A percentile compares a stretch with the other conserved stretches of the same genome.
Conservation (phyloP, 2,329 filamentous ascomycete species). For the Akanthomyces lecanii region DNA sequence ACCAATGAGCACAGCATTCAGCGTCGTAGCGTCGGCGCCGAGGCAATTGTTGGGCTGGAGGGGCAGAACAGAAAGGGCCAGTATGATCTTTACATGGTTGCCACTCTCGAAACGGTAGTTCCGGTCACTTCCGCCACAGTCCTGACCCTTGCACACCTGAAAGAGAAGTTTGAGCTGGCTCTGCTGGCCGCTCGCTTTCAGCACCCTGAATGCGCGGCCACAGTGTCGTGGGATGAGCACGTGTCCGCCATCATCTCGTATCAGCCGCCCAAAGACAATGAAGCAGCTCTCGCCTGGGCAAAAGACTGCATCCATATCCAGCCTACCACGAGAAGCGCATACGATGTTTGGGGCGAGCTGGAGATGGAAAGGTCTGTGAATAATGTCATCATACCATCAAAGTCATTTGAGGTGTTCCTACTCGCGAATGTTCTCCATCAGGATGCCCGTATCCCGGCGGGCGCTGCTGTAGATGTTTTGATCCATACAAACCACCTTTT, state of each 20-base stretch:
- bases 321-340: neutral
- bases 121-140: neutral
- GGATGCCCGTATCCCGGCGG: neutral
- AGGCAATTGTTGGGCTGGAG: neutral
- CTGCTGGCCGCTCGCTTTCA: slow-evolving; percentile 7
- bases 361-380: neutral
- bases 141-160: neutral
- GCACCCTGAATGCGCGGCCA: slow-evolving; percentile 11
- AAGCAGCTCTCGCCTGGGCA: neutral
- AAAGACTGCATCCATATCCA: neutral
- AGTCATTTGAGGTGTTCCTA: neutral
- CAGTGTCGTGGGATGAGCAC: slow-evolving; percentile 11
- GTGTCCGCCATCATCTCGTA: neutral
- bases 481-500: neutral
- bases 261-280: neutral
- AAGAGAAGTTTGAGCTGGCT: slow-evolving; percentile 13
- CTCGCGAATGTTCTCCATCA: neutral
- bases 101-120: neutral
- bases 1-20: neutral
- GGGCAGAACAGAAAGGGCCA: neutral
- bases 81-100: neutral
- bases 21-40: neutral
- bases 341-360: neutral
- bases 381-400: neutral
- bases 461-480: neutral